phyloP scores from a whole-genome alignment of 352 stramenopile genomes.

The Peronospora farinosa region DNA sequence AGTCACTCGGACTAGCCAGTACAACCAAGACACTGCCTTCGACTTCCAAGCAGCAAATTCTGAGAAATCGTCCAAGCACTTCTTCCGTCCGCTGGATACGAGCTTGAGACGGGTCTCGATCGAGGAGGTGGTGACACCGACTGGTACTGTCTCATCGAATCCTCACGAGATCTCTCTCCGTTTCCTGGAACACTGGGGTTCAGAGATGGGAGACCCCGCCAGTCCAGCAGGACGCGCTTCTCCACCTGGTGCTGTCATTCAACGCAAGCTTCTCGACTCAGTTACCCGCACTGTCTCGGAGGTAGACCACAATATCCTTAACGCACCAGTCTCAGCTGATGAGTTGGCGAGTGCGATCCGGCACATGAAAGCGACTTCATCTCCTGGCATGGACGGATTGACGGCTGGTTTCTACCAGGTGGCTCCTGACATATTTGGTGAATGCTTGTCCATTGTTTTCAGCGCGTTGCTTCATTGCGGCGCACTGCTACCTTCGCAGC shows the following conservation, averaged over 20 bases:
- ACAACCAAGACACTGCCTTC: neutral
- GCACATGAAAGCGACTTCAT: neutral
- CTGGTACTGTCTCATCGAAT: neutral
- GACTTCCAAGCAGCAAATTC: conserved; percentile 1
- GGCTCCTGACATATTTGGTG: neutral
- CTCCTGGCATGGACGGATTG: neutral
- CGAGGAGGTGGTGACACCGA: neutral
- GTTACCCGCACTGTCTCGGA: neutral
- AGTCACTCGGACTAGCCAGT: neutral
- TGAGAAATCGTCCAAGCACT: neutral
- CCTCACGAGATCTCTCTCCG: neutral
- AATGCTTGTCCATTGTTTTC: neutral
- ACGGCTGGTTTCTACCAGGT: neutral
- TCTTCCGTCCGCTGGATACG: neutral
- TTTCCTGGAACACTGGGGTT: neutral
- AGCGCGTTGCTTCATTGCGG: neutral
- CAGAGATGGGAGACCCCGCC: neutral
- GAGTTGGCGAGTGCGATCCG: neutral
- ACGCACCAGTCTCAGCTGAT: neutral
- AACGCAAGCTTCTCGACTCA: neutral
- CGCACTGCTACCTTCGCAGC: neutral
- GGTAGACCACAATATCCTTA: neutral
- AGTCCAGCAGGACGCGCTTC: neutral
- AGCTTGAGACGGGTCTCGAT: neutral
- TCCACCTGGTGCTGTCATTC: neutral